Percentiles rank a stretch among this genome's conserved stretches.
These are phyloP conservation scores for Cicer cuneatum DNA, from an alignment of 306 rosid species.

Conservation along the genomic window DNA sequence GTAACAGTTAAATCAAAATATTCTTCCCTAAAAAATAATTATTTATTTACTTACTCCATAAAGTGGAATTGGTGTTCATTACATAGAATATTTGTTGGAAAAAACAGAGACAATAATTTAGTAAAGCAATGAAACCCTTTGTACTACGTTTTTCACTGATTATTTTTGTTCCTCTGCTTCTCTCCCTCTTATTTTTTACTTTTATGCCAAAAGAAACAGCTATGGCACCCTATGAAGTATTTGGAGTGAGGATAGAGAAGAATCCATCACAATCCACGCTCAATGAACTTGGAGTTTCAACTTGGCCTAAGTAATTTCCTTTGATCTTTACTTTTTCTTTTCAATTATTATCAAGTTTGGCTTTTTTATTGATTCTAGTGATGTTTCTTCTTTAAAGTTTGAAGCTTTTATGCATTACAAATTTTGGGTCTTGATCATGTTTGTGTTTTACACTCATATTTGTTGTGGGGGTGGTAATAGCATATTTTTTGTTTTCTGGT, in stretches of 20 bases:
- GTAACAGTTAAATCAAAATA: neutral
- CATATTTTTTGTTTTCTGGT: neutral
- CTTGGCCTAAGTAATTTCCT: slow-evolving; percentile 70
- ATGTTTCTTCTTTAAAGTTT: slow-evolving; percentile 35
- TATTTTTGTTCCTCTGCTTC: slow-evolving; percentile 46
- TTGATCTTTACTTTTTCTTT: neutral
- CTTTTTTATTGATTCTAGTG: slow-evolving; percentile 11
- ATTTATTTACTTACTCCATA: neutral
- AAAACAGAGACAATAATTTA: neutral
- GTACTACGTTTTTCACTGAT: slow-evolving; percentile 32
- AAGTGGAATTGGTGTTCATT: neutral
- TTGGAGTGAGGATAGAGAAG: slow-evolving; percentile 78
- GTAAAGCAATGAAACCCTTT: slow-evolving; percentile 41
- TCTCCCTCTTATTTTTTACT: slow-evolving; percentile 23
- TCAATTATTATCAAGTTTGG: neutral
- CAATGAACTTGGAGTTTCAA: slow-evolving; percentile 62
- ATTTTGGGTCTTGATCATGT: slow-evolving; percentile 38
- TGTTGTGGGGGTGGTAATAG: slow-evolving; percentile 13
- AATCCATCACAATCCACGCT: slow-evolving; percentile 82
- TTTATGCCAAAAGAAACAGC: slow-evolving; percentile 42
- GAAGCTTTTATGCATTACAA: slow-evolving; percentile 26
- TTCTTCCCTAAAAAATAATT: neutral
- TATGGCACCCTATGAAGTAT: slow-evolving; percentile 57
- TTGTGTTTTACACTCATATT: neutral
- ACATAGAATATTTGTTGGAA: neutral